Conservation (phyloP, 306 rosid species). For the Arachis hypogaea region DNA sequence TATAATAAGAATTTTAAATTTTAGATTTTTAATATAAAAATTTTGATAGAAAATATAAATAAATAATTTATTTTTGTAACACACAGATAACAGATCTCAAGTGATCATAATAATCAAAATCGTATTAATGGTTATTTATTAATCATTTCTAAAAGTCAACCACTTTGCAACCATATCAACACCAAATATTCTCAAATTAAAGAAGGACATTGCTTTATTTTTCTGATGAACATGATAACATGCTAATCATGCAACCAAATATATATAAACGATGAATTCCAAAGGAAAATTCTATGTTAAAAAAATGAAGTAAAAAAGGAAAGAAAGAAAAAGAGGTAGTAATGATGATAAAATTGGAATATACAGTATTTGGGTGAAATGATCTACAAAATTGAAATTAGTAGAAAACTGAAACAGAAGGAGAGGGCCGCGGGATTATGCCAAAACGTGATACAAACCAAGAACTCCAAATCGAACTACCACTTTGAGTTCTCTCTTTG, state of each 20-base stretch:
- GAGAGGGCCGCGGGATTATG: slow-evolving; percentile 39
- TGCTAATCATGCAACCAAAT: slow-evolving; percentile 5
- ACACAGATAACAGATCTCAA: too few species aligned
- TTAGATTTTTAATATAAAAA: too few species aligned
- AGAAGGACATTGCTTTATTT: not conserved
- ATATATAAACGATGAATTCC: slow-evolving; percentile 15
- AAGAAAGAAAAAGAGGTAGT: not conserved
- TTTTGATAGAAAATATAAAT: too few species aligned
- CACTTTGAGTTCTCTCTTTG: slow-evolving; percentile 43
- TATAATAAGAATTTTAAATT: too few species aligned
- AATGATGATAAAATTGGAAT: not conserved
- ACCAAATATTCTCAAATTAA: slow-evolving; percentile 1
- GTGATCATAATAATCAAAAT: not conserved
- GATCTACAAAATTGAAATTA: slow-evolving; percentile 18
- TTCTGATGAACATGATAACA: not conserved
- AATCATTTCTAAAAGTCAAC: slow-evolving; percentile 17
- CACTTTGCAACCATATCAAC: slow-evolving; percentile 2
- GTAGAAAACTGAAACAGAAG: slow-evolving; percentile 29
- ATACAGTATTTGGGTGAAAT: not conserved
- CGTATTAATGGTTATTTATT: not conserved
- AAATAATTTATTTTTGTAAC: too few species aligned
- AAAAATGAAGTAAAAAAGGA: not conserved
- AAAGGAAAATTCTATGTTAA: not conserved
- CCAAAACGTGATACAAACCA: slow-evolving; percentile 47
- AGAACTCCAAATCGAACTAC: slow-evolving; percentile 46